phyloP scores from a whole-genome alignment of 176 grass and related monocot genomes.

The Aegilops sharonensis region DNA sequence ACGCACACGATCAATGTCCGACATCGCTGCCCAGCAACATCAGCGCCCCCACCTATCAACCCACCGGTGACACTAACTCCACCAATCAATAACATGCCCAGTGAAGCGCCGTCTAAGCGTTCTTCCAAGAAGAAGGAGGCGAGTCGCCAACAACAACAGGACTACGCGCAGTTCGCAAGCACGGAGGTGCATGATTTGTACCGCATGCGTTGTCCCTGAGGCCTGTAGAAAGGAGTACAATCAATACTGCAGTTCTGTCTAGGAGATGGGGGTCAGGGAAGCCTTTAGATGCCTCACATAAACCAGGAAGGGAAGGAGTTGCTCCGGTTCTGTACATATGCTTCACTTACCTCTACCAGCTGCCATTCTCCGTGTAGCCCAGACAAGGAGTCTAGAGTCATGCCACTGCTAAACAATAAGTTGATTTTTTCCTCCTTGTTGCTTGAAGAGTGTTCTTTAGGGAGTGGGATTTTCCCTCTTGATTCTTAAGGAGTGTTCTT shows the following conservation, averaged over 20 bases:
- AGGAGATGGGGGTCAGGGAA: constrained; percentile 28
- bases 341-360: constrained; percentile 42
- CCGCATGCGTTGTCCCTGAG: constrained; percentile 67
- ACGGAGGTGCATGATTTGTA: constrained; percentile 57
- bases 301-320: constrained; percentile 30
- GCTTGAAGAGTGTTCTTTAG: constrained; percentile 27
- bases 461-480: constrained; percentile 26
- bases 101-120: constrained; percentile 39
- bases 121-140: constrained; percentile 58
- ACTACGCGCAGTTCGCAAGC: constrained; percentile 51
- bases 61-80: neutral
- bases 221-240: constrained; percentile 38
- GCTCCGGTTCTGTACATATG: constrained; percentile 74
- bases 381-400: constrained; percentile 43
- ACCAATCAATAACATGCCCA: constrained; percentile 30
- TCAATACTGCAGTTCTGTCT: constrained; percentile 36
- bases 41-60: constrained; percentile 27
- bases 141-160: constrained; percentile 46
- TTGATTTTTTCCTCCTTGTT: constrained; percentile 29
- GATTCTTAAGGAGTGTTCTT: constrained; percentile 2
- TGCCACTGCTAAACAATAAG: constrained; percentile 38
- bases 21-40: constrained; percentile 57
- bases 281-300: constrained; percentile 41
- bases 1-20: constrained; percentile 62
- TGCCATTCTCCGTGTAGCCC: constrained; percentile 36